A percentile compares a stretch with the other conserved stretches of the same genome.
Conservation (phyloP, 768 basidiomycete genomes). For the Tulasnella sp. region DNA sequence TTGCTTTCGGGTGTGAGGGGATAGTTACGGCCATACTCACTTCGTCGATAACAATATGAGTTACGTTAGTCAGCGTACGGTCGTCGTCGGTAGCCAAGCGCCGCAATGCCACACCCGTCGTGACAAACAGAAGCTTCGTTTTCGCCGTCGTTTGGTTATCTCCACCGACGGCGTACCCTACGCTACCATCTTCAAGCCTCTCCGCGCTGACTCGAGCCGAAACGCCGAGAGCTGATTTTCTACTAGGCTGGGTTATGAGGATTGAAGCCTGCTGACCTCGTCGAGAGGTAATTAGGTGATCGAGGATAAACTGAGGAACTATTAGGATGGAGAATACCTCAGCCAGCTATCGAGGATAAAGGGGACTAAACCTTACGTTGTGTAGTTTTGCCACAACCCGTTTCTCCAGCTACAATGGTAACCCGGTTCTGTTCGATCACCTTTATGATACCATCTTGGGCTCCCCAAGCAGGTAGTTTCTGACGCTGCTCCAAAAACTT, state of each 20-base stretch:
- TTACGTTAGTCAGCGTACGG: slow-evolving; percentile 62
- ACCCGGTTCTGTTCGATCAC: slow-evolving; percentile 63
- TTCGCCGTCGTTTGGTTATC: slow-evolving; percentile 68
- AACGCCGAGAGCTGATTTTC: slow-evolving; percentile 87
- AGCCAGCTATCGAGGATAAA: neutral
- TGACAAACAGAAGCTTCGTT: slow-evolving; percentile 86
- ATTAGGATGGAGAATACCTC: neutral
- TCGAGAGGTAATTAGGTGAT: slow-evolving; percentile 68
- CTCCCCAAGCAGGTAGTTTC: slow-evolving; percentile 76
- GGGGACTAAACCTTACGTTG: slow-evolving; percentile 60
- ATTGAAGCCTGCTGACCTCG: slow-evolving; percentile 72
- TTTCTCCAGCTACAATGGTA: slow-evolving; percentile 88
- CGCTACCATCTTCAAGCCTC: slow-evolving; percentile 70
- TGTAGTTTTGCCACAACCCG: slow-evolving; percentile 91
- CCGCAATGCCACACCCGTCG: slow-evolving; percentile 89
- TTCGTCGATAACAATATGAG: slow-evolving; percentile 91
- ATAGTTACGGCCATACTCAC: slow-evolving; percentile 47
- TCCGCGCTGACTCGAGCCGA: slow-evolving; percentile 86
- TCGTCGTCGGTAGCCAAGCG: slow-evolving; percentile 73
- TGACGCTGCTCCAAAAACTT: slow-evolving; percentile 57
- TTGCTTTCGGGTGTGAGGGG: neutral
- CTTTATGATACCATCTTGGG: slow-evolving; percentile 63
- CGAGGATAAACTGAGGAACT: slow-evolving; percentile 91
- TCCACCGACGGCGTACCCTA: slow-evolving; percentile 89
- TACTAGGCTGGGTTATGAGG: slow-evolving; percentile 85